Base-by-base conservation (phyloP, 1,284 basidiomycete genomes). In the Cryptococcus depauperatus region DNA sequence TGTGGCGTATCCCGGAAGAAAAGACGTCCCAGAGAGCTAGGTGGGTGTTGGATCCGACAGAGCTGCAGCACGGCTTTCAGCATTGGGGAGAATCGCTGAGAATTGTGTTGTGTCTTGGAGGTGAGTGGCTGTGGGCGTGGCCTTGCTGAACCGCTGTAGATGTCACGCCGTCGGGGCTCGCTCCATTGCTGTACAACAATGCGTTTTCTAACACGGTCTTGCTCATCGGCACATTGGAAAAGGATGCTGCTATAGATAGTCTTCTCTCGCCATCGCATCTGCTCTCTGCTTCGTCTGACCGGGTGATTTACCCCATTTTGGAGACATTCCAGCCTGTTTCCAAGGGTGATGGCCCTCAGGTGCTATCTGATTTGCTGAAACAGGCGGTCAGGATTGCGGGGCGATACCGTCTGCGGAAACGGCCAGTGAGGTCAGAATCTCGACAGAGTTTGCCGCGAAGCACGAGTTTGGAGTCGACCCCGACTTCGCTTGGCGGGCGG, bases 261-360 rank as follows among this genome's bases (percentile, higher is more conserved):
- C 52, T 64, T n/a, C 50, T 50, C 5, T 62, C 59, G 3, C 59
- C 62, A 5, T 60, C 59, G 5, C 50, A 61, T 30, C 53, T 63
- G 22, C 45, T 61, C 35, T 47, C 47, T n/a, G 22, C 37, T 6
- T 38, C 40, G 6, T 44, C 54, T 3, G 37, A 47, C 9, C 51
- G 49, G 21, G 56, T 52, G 8, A 59, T 64, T 22, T 62, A 59
- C 47, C 64, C 62, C 6, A 56, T 52, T 2, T 34, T 67, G 9
- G 60, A 64, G 44, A 54, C 57, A 1, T 61, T 64, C 46, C 43
- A 47, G n/a, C 33, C 50, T 7, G 27, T 43, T n/a, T 10, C 22
- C 33, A 18, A 35, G 23, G 28, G 48, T 1, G 16, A 18, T 18
- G 35, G 45, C 10, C 33, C 34, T 6, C 48, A 47, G 16, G 33